A percentile compares a stretch with the other conserved stretches of the same genome.
These are phyloP conservation scores for Ammopiptanthus mongolicus DNA, from an alignment of 306 rosid genomes.

Conservation along the genomic window DNA sequence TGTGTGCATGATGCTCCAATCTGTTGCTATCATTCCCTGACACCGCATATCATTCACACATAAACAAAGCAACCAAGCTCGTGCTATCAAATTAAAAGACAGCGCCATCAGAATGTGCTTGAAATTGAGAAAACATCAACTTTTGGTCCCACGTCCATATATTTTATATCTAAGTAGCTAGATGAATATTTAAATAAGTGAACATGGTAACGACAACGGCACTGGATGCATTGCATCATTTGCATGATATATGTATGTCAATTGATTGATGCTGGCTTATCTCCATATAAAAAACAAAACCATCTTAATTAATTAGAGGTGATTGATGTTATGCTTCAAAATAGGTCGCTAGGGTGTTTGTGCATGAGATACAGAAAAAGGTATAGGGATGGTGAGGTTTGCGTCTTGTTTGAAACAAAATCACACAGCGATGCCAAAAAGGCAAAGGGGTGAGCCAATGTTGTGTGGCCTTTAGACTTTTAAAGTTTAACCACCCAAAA, in stretches of 20 bases:
- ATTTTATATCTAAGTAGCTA: constrained; percentile 2
- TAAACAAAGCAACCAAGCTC: constrained; percentile 1
- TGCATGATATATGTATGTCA: constrained; percentile 17
- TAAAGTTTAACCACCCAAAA: constrained; percentile 25
- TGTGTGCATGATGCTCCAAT: neutral
- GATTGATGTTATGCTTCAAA: constrained; percentile 1
- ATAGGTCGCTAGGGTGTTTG: neutral
- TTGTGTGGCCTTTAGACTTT: neutral
- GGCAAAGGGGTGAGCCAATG: constrained; percentile 13
- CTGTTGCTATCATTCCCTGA: neutral
- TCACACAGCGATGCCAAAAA: constrained; percentile 3
- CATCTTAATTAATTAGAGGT: constrained; percentile 21
- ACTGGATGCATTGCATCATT: constrained; percentile 11
- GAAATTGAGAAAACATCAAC: constrained; percentile 14
- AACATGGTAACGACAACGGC: constrained; percentile 23
- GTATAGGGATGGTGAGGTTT: neutral
- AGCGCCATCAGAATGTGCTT: constrained; percentile 19
- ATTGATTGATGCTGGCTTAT: constrained; percentile 19
- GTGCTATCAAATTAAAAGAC: constrained; percentile 16
- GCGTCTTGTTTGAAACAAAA: constrained; percentile 21
- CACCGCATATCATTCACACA: constrained; percentile 1
- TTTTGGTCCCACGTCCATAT: constrained; percentile 23
- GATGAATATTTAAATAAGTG: constrained; percentile 18
- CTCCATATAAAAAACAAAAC: neutral
- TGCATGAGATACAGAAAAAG: constrained; percentile 10